Base-by-base conservation (phyloP, 139 green algal genomes). In the Mesotaenium endlicherianum region DNA sequence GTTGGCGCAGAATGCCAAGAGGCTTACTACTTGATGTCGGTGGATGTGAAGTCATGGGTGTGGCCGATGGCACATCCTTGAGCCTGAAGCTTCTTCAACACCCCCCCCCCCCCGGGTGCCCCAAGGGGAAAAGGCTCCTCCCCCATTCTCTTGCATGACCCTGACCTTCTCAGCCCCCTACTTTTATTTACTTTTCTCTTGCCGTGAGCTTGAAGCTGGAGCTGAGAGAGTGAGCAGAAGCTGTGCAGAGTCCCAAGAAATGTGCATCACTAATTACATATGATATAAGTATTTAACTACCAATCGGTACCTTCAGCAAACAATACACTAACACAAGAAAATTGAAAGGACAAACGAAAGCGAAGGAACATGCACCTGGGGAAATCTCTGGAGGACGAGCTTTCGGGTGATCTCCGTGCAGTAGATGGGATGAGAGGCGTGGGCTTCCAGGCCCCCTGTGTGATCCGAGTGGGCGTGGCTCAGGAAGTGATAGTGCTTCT, bases 391-490 rank as follows among this genome's bases (percentile, higher is more conserved):
- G 0, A 58, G 38, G 6, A 90, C 60, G 3, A 90, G 70, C 1
- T 58, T n/a, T 43, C 14, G 38, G 0, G 86, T 87, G 49, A 75
- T 38, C 30, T 64, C 30, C 0, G 86, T 86, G 67, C 57, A 81
- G 71, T 80, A 90, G 34, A 90, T 38, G 8, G 70, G 86, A 36
- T 0, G n/a, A 31, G 6, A 20, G 31, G 36, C 60, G 77, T 47
- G 41, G 0, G 39, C 5, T 36, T 82, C 50, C 47, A 90, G 72
- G 38, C 70, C 82, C 0, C 57, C 80, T 0, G 58, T 75, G 71
- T 90, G 86, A 69, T 90, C 86, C 71, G 89, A 86, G 67, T 90
- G 86, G 0, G 64, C 75, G 41, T 90, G 86, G 0, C 71, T 85
- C 4, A 90, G 71, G 55, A 90, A 90, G 8, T 87, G 82, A 14